Evolutionary conservation across 2,329 filamentous ascomycete species (phyloP).

Genomic region (Aspergillus fischeri): DNA sequence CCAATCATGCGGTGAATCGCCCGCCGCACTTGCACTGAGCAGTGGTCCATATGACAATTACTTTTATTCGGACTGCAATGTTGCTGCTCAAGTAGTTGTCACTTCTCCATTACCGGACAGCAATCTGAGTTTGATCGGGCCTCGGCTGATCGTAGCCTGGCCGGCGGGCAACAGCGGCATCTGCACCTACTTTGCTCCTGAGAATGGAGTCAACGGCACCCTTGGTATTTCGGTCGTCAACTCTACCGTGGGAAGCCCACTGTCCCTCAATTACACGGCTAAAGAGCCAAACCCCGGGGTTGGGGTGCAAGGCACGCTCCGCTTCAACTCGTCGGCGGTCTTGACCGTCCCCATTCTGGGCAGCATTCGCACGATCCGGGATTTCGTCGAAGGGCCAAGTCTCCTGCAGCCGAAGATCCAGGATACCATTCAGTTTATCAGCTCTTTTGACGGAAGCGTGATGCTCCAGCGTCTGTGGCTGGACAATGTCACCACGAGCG

Average conservation of each 20-base stretch:
- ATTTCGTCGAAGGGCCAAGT: slow-evolving; percentile 23
- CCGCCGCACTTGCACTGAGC: neutral
- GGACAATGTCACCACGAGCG: slow-evolving; percentile 57
- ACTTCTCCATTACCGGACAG: neutral
- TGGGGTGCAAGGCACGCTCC: slow-evolving; percentile 49
- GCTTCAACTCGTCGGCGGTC: slow-evolving; percentile 55
- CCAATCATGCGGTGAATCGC: neutral
- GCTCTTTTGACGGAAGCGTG: slow-evolving; percentile 49
- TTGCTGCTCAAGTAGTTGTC: neutral
- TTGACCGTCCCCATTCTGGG: slow-evolving; percentile 57
- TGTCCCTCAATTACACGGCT: neutral
- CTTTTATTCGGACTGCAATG: neutral
- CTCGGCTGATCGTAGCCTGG: neutral
- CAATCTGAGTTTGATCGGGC: neutral
- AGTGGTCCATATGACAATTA: neutral
- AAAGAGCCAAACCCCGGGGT: neutral
- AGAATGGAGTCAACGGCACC: neutral
- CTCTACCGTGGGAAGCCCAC: neutral
- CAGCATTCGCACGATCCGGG: slow-evolving; percentile 59
- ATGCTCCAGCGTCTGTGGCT: slow-evolving; percentile 56
- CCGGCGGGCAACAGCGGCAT: neutral
- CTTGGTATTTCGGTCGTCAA: neutral
- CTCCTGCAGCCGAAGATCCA: neutral
- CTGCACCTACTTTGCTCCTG: neutral
- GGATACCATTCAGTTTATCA: neutral